Evolutionary conservation across 2,329 filamentous ascomycete genomes (phyloP).

Genomic region (Capronia epimyces): DNA sequence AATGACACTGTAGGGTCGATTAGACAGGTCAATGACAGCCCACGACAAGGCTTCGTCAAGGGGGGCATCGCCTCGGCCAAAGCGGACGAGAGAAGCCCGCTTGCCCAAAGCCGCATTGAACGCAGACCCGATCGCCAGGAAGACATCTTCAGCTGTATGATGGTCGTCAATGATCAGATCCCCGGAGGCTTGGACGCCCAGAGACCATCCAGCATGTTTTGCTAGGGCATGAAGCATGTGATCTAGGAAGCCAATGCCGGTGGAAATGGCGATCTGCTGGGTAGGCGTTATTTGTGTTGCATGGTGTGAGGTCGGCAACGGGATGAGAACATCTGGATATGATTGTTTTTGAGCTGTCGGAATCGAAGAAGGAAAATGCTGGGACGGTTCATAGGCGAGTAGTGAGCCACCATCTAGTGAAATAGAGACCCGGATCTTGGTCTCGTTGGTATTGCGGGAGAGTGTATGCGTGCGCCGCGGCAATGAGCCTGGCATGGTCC

Average conservation of each 20-base stretch:
- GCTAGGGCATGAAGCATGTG: constrained; percentile 97
- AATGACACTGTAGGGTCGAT: constrained; percentile 78
- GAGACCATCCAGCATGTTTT: constrained; percentile 92
- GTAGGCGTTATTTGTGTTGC: constrained; percentile 77
- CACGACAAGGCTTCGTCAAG: constrained; percentile 92
- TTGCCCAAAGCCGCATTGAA: constrained; percentile 76
- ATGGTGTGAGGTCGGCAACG: constrained; percentile 54
- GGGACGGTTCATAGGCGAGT: constrained; percentile 23
- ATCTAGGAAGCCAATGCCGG: constrained; percentile 94
- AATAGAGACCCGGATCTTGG: constrained; percentile 86
- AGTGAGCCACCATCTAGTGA: constrained; percentile 78
- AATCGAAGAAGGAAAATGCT: constrained; percentile 23
- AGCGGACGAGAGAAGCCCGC: constrained; percentile 76
- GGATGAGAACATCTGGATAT: constrained; percentile 42
- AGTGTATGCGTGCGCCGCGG: constrained; percentile 69
- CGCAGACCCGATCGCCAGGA: constrained; percentile 79
- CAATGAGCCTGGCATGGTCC: constrained; percentile 6
- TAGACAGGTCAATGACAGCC: constrained; percentile 90
- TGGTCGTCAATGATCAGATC: constrained; percentile 98
- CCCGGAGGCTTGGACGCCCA: constrained; percentile 74
- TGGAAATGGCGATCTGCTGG: constrained; percentile 81
- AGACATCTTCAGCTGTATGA: constrained; percentile 94
- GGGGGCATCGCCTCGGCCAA: constrained; percentile 85
- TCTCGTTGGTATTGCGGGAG: constrained; percentile 93
- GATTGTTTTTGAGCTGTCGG: constrained; percentile 34